Conservation (phyloP, 2,329 filamentous ascomycete species). For the Lojkania enalia region DNA sequence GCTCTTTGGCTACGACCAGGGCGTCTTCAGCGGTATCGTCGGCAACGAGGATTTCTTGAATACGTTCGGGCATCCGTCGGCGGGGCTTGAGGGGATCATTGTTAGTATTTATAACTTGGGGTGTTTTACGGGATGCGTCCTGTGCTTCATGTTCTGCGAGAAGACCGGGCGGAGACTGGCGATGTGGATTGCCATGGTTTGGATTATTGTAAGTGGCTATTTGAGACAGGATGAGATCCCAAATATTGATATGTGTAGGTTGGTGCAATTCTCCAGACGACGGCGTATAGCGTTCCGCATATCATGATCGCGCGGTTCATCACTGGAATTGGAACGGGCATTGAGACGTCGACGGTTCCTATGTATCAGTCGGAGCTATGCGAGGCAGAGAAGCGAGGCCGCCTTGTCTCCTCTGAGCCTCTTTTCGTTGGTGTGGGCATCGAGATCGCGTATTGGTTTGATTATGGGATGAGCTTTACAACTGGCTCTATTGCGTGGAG, state of each 20-base stretch:
- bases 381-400: conserved; percentile 47
- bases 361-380: conserved; percentile 53
- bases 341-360: conserved; percentile 50
- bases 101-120: conserved; percentile 49
- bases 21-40: conserved; percentile 47
- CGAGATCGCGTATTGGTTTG: conserved; percentile 27
- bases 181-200: conserved; percentile 50
- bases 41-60: conserved; percentile 46
- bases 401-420: conserved; percentile 34
- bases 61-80: conserved; percentile 46
- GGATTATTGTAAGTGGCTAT: conserved; percentile 38
- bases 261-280: conserved; percentile 39
- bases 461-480: conserved; percentile 38
- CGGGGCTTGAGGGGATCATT: conserved; percentile 48
- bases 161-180: conserved; percentile 40
- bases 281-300: conserved; percentile 37
- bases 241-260: conserved; percentile 12
- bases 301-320: conserved; percentile 55
- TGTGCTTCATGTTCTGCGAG: conserved; percentile 44
- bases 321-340: conserved; percentile 56
- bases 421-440: conserved; percentile 47
- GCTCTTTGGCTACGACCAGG: conserved; percentile 43
- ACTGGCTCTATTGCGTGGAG: conserved; percentile 50
- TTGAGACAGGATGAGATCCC: background rate
- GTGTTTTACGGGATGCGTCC: conserved; percentile 44